Evolutionary conservation across 2,329 filamentous ascomycete species (phyloP).

Genomic region (Fusarium bulbicola): DNA sequence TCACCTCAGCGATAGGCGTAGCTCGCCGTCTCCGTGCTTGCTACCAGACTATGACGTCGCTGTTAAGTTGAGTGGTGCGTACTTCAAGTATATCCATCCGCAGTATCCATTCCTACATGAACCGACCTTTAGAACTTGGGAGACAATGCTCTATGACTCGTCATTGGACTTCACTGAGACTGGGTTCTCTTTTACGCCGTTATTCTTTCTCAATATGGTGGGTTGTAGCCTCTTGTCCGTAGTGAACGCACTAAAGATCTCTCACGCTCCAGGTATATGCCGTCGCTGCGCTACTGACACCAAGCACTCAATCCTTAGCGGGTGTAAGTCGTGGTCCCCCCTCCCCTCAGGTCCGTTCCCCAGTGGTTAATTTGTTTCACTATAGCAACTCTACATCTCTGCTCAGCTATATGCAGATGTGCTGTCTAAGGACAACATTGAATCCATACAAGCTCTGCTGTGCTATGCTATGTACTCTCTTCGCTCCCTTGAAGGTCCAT

Average conservation of each 20-base stretch:
- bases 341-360: rapidly evolving
- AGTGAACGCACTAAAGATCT: rapidly evolving
- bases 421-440: neutral
- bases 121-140: neutral
- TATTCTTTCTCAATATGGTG: neutral
- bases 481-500: neutral
- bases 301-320: neutral
- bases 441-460: neutral
- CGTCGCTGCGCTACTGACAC: neutral
- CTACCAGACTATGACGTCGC: neutral
- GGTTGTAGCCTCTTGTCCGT: neutral
- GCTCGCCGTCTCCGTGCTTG: neutral
- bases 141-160: neutral
- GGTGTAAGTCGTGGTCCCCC: neutral
- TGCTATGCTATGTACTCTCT: neutral
- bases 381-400: neutral
- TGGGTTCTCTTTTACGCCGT: neutral
- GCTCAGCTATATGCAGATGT: neutral
- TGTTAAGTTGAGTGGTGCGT: neutral
- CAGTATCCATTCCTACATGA: neutral
- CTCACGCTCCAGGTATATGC: neutral
- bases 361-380: neutral
- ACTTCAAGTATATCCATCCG: neutral
- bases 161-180: neutral
- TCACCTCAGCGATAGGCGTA: neutral